These are phyloP conservation scores for Podaxis pistillaris DNA, from an alignment of 768 basidiomycete species.

Conservation along the genomic window DNA sequence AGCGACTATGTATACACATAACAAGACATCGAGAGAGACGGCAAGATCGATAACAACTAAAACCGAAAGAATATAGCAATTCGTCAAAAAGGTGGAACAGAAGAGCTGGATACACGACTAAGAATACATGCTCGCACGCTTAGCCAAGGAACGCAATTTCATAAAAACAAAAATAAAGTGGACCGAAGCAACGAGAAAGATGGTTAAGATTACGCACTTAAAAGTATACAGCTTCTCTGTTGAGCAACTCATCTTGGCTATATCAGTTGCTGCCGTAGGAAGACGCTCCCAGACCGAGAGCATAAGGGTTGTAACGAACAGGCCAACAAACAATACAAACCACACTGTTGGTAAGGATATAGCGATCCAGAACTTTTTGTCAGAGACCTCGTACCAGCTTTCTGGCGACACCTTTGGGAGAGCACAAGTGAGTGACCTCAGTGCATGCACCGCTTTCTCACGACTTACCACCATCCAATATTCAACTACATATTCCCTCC, in stretches of 20 bases:
- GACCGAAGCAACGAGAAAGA: neutral
- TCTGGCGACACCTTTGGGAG: neutral
- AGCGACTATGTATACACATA: no score
- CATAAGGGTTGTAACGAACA: neutral
- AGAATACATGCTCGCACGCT: no score
- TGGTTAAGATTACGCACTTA: neutral
- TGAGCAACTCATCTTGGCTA: neutral
- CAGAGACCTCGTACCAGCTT: neutral
- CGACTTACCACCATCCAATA: neutral
- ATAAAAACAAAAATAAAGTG: neutral
- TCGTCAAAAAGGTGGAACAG: no score
- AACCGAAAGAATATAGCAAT: no score
- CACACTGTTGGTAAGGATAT: neutral
- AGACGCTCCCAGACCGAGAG: neutral
- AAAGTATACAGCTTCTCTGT: neutral
- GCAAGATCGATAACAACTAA: no score
- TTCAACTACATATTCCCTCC: neutral
- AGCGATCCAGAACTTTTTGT: neutral
- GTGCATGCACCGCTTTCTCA: no score
- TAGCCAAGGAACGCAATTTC: neutral
- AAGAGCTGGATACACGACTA: no score
- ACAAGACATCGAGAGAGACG: no score
- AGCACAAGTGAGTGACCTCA: neutral
- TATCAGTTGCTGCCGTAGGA: neutral
- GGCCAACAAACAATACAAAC: neutral